These are phyloP conservation scores for Saussurea involucrata DNA, from an alignment of 129 eudicot species.

Conservation along the genomic window DNA sequence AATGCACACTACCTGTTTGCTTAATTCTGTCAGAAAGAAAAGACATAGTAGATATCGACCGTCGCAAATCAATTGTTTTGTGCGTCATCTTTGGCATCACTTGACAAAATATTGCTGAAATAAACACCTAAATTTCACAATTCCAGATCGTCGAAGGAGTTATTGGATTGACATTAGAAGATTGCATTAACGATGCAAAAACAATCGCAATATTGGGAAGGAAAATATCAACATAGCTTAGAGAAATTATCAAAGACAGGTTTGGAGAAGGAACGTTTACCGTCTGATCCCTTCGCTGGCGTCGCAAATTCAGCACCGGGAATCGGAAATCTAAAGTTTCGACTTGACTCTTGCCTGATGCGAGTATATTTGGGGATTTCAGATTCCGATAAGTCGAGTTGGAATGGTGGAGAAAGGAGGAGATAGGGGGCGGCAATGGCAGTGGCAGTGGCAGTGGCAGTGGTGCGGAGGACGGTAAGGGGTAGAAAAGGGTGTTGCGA, in stretches of 20 bases:
- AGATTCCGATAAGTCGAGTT: not conserved
- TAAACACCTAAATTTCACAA: not conserved
- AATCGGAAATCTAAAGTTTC: not conserved
- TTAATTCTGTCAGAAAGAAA: slow-evolving; percentile 56
- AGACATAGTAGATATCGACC: slow-evolving; percentile 50
- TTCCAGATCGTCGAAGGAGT: not conserved
- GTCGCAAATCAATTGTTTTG: slow-evolving; percentile 13
- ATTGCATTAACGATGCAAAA: not conserved
- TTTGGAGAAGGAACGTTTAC: not conserved
- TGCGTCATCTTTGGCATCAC: slow-evolving; percentile 20
- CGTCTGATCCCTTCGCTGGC: slow-evolving; percentile 6
- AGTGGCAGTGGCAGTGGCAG: no score
- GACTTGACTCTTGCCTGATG: not conserved
- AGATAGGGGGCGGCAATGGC: not conserved
- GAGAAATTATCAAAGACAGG: not conserved
- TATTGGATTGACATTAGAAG: not conserved
- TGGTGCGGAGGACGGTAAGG: no score
- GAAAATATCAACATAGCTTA: not conserved
- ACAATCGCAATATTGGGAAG: not conserved
- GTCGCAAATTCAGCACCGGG: not conserved
- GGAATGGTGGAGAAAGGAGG: no score
- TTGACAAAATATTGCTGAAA: slow-evolving; percentile 1
- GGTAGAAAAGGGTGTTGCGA: no score
- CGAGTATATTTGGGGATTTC: not conserved
- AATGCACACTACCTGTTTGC: slow-evolving; percentile 58